Base-by-base conservation (phyloP, 2,329 filamentous ascomycete genomes). In the Sclerotinia minor region DNA sequence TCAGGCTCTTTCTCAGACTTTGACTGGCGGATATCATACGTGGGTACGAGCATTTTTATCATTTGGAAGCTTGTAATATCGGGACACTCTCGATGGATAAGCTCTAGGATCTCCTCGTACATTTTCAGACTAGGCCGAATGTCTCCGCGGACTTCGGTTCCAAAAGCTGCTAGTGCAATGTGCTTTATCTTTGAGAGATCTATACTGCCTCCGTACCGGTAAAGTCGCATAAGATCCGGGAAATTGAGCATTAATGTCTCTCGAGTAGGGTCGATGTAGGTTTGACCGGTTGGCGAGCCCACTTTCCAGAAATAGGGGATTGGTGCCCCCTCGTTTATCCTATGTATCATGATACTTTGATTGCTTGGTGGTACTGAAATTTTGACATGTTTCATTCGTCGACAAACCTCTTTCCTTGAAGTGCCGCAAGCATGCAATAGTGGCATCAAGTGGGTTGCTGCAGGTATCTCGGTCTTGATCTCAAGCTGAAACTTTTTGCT, bases 91-190 rank as follows among this genome's bases (percentile, higher is more conserved):
- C 2, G 9, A 0, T 1, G 2, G 38, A 61, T 5, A 15, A 61
- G 9, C 3, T 1, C 8, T 2, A 11, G 2, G 35, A 7, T 3
- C 0, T 38, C 1, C 9, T 24, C 5, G 5, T 24, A 55, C 11
- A 0, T 13, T 5, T 13, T 21, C 24, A 0, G 15, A 50, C 21
- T 7, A 41, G 5, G 1, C 5, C 1, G 2, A 1, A 1, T 1
- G 1, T 26, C n/a, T 24, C 19, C 4, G 11, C 19, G 2, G 2
- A 5, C 0, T 1, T 61, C 8, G 11, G 29, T 38, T 29, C 4
- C 4, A 38, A 50, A 50, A 17, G 45, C 8, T 7, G 59, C 38
- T 6, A 61, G n/a, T 19, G n/a, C 29, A 13, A 61, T 38, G 8
- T 32, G 45, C n/a, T 35, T 49, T 17, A 61, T 11, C 0, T 21